These are phyloP conservation scores for Cerrena zonata DNA, from an alignment of 1,284 basidiomycete genomes.

Conservation along the genomic window DNA sequence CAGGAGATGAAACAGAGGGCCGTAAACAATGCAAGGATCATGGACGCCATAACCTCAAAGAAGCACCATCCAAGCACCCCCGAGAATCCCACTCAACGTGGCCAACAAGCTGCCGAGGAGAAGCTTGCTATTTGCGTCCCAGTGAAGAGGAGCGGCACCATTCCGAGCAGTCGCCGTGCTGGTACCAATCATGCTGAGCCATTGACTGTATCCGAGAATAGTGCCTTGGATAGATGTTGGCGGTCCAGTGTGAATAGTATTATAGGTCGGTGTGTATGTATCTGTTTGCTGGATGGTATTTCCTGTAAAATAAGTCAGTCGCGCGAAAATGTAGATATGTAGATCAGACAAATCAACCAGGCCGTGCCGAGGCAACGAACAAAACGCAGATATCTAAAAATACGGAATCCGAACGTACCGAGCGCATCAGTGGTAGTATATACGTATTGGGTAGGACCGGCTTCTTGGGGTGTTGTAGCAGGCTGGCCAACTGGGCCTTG, in stretches of 20 bases:
- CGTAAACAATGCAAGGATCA: too few species aligned
- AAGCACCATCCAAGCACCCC: constrained; percentile 28
- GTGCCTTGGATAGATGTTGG: constrained; percentile 44
- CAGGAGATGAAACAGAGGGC: too few species aligned
- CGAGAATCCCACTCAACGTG: constrained; percentile 25
- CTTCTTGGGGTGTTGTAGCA: constrained; percentile 30
- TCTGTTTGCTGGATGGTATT: constrained; percentile 39
- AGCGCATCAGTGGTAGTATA: constrained; percentile 58
- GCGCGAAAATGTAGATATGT: too few species aligned
- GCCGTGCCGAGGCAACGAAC: too few species aligned
- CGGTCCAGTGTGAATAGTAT: constrained; percentile 26
- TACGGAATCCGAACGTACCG: constrained; percentile 31
- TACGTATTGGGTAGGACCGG: constrained; percentile 46
- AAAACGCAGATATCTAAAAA: neutral
- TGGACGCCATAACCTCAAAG: too few species aligned
- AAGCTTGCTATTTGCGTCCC: neutral
- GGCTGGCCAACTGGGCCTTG: constrained; percentile 60
- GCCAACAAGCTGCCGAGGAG: neutral
- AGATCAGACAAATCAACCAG: too few species aligned
- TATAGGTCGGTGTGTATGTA: constrained; percentile 54
- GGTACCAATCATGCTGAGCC: constrained; percentile 41
- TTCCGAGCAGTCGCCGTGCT: constrained; percentile 23
- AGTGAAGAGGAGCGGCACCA: constrained; percentile 1
- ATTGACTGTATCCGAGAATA: constrained; percentile 48
- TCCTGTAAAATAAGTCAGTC: too few species aligned